A percentile compares a stretch with the other conserved stretches of the same genome.
Conservation (phyloP, 1,284 basidiomycete genomes). For the Crucibulum parvulum region DNA sequence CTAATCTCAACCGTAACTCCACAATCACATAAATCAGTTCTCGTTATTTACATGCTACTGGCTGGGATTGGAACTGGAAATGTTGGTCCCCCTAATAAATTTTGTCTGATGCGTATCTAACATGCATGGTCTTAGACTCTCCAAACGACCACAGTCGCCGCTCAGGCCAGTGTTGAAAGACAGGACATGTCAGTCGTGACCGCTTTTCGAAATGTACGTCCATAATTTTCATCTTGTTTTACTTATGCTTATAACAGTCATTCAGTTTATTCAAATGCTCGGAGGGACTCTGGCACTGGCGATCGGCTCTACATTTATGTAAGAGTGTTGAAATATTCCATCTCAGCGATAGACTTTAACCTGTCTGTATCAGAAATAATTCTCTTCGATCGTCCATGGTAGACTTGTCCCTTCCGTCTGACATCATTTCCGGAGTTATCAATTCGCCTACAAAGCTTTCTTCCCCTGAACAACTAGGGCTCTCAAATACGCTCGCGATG, state of each 20-base stretch:
- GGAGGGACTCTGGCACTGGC: conserved; percentile 72
- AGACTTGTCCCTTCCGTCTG: conserved; percentile 38
- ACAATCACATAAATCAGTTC: conserved; percentile 52
- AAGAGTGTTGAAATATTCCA: conserved; percentile 13
- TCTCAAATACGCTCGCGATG: conserved; percentile 44
- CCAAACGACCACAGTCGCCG: conserved; percentile 72
- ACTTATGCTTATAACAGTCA: not conserved
- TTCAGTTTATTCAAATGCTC: conserved; percentile 66
- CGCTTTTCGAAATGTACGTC: conserved; percentile 64
- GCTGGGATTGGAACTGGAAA: conserved; percentile 74
- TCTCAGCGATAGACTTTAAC: no score
- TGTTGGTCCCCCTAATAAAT: conserved; percentile 32
- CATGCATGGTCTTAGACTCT: conserved; percentile 45
- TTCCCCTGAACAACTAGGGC: conserved; percentile 34
- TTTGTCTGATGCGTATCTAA: conserved; percentile 5
- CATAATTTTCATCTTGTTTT: not conserved
- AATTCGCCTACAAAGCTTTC: conserved; percentile 55
- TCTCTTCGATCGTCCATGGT: conserved; percentile 51
- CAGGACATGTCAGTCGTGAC: conserved; percentile 78
- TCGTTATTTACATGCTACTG: conserved; percentile 74
- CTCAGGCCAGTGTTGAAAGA: conserved; percentile 71
- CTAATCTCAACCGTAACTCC: conserved; percentile 67
- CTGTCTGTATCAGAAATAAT: conserved; percentile 54
- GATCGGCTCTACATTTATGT: conserved; percentile 65
- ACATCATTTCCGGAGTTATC: conserved; percentile 47